Percentiles rank a stretch among this genome's conserved stretches.
These are phyloP conservation scores for Gaultheria prostrata DNA, from an alignment of 148 eudicot species.

Conservation along the genomic window DNA sequence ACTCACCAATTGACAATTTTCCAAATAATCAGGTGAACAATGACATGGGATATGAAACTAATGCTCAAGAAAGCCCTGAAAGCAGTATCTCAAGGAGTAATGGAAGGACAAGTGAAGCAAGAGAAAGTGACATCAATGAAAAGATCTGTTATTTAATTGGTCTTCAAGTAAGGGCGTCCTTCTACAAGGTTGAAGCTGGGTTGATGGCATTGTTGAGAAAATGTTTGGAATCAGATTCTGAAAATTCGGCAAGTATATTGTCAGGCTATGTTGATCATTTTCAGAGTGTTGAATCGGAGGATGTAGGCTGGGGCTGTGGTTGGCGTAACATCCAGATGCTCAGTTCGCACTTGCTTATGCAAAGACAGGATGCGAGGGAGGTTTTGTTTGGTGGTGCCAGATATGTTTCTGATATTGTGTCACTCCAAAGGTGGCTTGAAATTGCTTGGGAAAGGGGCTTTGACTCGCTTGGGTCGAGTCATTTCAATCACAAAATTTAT, in stretches of 20 bases:
- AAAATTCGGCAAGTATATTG: slow-evolving; percentile 44
- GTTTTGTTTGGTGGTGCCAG: slow-evolving; percentile 79
- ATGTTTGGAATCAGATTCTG: slow-evolving; percentile 65
- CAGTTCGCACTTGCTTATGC: slow-evolving; percentile 68
- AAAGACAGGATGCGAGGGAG: slow-evolving; percentile 51
- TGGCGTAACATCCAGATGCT: slow-evolving; percentile 98
- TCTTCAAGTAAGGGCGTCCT: slow-evolving; percentile 43
- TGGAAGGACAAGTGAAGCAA: slow-evolving; percentile 15
- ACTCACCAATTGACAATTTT: not conserved
- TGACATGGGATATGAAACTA: slow-evolving; percentile 18
- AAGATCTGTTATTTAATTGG: slow-evolving; percentile 36
- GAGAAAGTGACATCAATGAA: slow-evolving; percentile 29
- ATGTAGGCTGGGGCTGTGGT: slow-evolving; percentile 94
- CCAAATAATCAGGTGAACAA: slow-evolving; percentile 21
- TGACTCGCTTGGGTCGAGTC: slow-evolving; percentile 56
- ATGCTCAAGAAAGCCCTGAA: slow-evolving; percentile 24
- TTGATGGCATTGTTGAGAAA: slow-evolving; percentile 52
- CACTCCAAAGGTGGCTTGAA: slow-evolving; percentile 96
- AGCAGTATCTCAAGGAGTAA: slow-evolving; percentile 33
- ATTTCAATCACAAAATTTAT: slow-evolving; percentile 52
- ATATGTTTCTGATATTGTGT: slow-evolving; percentile 76
- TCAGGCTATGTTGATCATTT: slow-evolving; percentile 89
- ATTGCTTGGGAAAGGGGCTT: slow-evolving; percentile 85
- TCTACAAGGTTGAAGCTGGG: slow-evolving; percentile 46
- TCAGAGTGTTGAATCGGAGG: slow-evolving; percentile 58